A percentile compares a stretch with the other conserved stretches of the same genome.
These are phyloP conservation scores for Xylariomycetidae sp. DNA, from an alignment of 2,329 filamentous ascomycete genomes.

Conservation along the genomic window DNA sequence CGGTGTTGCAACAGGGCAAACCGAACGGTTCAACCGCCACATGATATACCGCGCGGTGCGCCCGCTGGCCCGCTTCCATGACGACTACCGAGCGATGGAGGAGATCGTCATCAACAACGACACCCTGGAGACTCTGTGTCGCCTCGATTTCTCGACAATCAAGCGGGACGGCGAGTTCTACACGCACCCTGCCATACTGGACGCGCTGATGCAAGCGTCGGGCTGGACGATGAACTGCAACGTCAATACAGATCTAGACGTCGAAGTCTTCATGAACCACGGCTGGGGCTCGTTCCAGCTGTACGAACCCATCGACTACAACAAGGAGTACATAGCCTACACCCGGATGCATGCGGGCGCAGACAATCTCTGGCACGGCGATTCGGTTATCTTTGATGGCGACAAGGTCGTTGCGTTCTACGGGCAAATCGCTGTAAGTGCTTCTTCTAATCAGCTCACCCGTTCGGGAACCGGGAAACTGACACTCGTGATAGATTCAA, in stretches of 20 bases:
- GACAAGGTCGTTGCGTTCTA: conserved; percentile 15
- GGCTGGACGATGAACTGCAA: conserved; percentile 23
- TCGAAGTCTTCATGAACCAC: conserved; percentile 20
- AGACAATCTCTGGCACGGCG: conserved; percentile 15
- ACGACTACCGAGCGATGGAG: conserved; percentile 23
- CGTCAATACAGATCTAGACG: conserved; percentile 16
- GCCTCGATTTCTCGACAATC: conserved; percentile 9
- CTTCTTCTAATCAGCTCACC: background rate
- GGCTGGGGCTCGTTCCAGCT: conserved; percentile 19
- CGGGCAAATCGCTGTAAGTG: conserved; percentile 11
- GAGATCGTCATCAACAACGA: conserved; percentile 26
- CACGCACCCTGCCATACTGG: conserved; percentile 18
- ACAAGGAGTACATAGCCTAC: conserved; percentile 15
- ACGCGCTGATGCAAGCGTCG: conserved; percentile 12
- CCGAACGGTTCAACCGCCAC: conserved; percentile 41
- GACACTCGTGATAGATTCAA: no score
- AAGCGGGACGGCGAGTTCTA: conserved; percentile 15
- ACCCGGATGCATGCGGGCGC: conserved; percentile 12
- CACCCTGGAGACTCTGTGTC: conserved; percentile 16
- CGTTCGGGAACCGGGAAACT: no score
- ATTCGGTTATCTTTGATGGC: conserved; percentile 13
- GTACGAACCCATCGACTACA: conserved; percentile 12
- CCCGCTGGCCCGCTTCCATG: conserved; percentile 22
- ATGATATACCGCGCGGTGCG: conserved; percentile 23
- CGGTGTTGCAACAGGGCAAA: conserved; percentile 9